These are phyloP conservation scores for Marsdenia floribunda DNA, from an alignment of 257 asterid species.

Conservation along the genomic window DNA sequence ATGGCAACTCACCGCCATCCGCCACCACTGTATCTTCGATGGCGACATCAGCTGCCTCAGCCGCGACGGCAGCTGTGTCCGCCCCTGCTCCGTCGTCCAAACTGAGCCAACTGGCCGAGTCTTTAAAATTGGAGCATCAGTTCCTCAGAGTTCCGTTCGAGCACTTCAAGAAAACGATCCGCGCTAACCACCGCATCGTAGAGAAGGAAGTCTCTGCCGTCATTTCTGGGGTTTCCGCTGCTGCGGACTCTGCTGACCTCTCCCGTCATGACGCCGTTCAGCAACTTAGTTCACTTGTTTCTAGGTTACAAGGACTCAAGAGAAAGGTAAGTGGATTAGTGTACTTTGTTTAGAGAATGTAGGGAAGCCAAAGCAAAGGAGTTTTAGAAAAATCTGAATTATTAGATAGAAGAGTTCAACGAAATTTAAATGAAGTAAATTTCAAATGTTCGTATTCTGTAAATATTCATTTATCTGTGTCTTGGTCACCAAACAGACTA, in stretches of 20 bases:
- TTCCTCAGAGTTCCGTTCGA: slow-evolving; percentile 97
- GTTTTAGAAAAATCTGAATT: background rate
- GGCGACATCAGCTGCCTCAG: slow-evolving; percentile 10
- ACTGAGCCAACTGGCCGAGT: slow-evolving; percentile 53
- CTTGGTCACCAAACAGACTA: background rate
- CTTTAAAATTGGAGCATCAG: slow-evolving; percentile 85
- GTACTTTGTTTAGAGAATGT: background rate
- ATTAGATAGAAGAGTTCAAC: background rate
- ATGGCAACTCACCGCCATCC: slow-evolving; percentile 41
- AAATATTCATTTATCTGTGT: background rate
- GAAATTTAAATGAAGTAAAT: background rate
- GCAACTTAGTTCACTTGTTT: slow-evolving; percentile 69
- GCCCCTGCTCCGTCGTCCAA: slow-evolving; percentile 42
- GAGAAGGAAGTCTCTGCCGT: slow-evolving; percentile 86
- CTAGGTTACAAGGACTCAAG: slow-evolving; percentile 88
- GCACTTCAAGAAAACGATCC: slow-evolving; percentile 89
- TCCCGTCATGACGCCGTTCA: slow-evolving; percentile 67
- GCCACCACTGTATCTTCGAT: slow-evolving; percentile 7
- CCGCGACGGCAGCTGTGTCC: slow-evolving; percentile 8
- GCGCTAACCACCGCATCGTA: slow-evolving; percentile 76
- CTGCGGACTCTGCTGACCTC: slow-evolving; percentile 43
- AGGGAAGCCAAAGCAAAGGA: background rate
- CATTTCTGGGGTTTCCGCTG: slow-evolving; percentile 51
- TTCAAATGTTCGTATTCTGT: too few relatives aligned
- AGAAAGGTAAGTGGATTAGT: slow-evolving; percentile 51